Percentiles rank a stretch among this genome's conserved stretches.
Evolutionary conservation across 1,284 basidiomycete species (phyloP).

Genomic region (Rhodotorula sp.): DNA sequence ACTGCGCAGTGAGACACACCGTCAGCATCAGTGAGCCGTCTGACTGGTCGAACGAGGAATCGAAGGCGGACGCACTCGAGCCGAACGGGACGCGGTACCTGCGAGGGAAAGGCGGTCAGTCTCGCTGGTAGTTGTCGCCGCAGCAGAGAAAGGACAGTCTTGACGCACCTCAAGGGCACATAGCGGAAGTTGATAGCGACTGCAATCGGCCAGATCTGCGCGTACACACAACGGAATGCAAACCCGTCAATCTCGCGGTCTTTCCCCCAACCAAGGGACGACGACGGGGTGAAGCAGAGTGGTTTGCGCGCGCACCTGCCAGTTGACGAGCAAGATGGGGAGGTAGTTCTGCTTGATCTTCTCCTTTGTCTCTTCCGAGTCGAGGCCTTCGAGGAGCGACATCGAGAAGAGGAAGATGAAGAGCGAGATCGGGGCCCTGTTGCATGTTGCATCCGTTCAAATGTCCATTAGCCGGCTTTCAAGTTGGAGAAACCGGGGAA

Average conservation of each 20-base stretch:
- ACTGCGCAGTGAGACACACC: no score
- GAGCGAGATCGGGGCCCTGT: slow-evolving; percentile 36
- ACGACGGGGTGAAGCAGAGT: no score
- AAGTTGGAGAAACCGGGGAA: no score
- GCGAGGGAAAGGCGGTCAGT: neutral
- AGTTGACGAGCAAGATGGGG: slow-evolving; percentile 38
- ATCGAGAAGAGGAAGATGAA: slow-evolving; percentile 41
- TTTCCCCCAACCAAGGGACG: no score
- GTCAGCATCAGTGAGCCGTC: no score
- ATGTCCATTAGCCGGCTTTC: no score
- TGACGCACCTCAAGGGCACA: slow-evolving; percentile 22
- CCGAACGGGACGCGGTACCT: slow-evolving; percentile 36
- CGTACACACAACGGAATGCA: neutral
- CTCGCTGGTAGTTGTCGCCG: no score
- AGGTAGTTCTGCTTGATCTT: slow-evolving; percentile 32
- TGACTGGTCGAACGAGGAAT: no score
- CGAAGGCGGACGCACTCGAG: slow-evolving; percentile 3
- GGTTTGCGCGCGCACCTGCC: slow-evolving; percentile 31
- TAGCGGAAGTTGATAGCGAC: slow-evolving; percentile 36
- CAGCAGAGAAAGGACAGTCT: neutral
- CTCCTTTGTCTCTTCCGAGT: slow-evolving; percentile 25
- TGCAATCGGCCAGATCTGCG: neutral
- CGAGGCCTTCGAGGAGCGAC: slow-evolving; percentile 36
- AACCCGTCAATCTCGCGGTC: neutral
- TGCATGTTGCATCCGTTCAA: no score